Evolutionary conservation across 2,329 filamentous ascomycete species (phyloP).

Genomic region (Clonostachys sp.): DNA sequence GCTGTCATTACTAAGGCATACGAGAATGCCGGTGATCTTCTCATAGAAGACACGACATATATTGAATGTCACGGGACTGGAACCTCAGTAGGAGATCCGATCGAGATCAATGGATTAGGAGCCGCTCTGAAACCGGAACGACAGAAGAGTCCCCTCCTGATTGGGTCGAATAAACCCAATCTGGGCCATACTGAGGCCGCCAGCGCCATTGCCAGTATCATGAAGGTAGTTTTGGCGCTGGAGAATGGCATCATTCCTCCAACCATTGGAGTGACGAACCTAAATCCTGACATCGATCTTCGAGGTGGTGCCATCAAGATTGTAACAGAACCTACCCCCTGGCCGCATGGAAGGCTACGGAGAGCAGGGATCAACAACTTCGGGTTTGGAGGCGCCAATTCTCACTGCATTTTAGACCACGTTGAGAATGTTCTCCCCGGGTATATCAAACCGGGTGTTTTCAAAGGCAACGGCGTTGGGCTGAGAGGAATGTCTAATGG

Average conservation of each 20-base stretch:
- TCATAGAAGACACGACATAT: conserved; percentile 18
- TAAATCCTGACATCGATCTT: conserved; percentile 14
- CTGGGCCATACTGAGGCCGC: conserved; percentile 18
- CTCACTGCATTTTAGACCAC: conserved; percentile 27
- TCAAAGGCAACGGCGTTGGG: neutral
- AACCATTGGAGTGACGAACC: conserved; percentile 13
- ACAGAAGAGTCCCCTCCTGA: conserved; percentile 17
- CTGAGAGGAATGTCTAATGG: neutral
- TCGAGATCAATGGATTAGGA: conserved; percentile 22
- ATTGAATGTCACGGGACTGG: conserved; percentile 22
- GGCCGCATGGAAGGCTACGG: conserved; percentile 4
- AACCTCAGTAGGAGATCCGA: conserved; percentile 17
- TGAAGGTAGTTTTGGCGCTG: conserved; percentile 15
- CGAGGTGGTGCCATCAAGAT: conserved; percentile 8
- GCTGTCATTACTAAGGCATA: conserved; percentile 20
- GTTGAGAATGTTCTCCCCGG: neutral
- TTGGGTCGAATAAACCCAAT: conserved; percentile 26
- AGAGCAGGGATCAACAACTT: conserved; percentile 23
- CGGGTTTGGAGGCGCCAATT: conserved; percentile 36
- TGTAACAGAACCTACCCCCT: conserved; percentile 3
- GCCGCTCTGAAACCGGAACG: neutral
- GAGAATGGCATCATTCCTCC: conserved; percentile 18
- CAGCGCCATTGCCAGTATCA: conserved; percentile 15
- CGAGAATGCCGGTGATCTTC: conserved; percentile 8
- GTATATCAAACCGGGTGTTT: neutral